A percentile compares a stretch with the other conserved stretches of the same genome.
Conservation (phyloP, 345 rosid species). For the Acer yangbiense region DNA sequence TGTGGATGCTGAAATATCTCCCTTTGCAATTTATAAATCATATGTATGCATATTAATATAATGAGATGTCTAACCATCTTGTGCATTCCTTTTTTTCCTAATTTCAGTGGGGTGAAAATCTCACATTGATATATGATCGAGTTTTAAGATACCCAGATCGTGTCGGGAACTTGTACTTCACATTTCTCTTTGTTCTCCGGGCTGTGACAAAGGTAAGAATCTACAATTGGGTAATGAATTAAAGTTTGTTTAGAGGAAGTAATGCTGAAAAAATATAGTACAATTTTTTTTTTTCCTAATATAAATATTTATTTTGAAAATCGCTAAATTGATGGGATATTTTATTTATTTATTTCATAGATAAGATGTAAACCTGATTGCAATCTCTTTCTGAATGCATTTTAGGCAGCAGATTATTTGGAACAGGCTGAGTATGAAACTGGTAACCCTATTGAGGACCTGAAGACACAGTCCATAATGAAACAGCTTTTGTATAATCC, state of each 20-base stretch:
- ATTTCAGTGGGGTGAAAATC: conserved; percentile 96
- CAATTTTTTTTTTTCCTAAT: neutral
- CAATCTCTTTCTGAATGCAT: conserved; percentile 2
- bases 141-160: conserved; percentile 87
- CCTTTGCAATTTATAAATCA: neutral
- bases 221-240: neutral
- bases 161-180: conserved; percentile 85
- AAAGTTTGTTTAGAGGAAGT: neutral
- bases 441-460: conserved; percentile 78
- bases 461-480: conserved; percentile 79
- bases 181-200: conserved; percentile 89
- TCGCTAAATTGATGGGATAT: neutral
- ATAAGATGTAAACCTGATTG: neutral
- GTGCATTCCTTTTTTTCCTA: conserved; percentile 5
- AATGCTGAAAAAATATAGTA: neutral
- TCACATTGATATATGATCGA: conserved; percentile 73
- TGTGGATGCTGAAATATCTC: neutral
- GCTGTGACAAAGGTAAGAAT: conserved; percentile 82
- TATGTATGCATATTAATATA: too few species aligned
- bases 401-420: conserved; percentile 77
- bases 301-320: neutral
- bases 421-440: conserved; percentile 87
- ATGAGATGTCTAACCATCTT: neutral
- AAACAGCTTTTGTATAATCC: conserved; percentile 72
- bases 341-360: neutral